phyloP scores from a whole-genome alignment of 169 alveolate genomes.

The Plasmodium falciparum region DNA sequence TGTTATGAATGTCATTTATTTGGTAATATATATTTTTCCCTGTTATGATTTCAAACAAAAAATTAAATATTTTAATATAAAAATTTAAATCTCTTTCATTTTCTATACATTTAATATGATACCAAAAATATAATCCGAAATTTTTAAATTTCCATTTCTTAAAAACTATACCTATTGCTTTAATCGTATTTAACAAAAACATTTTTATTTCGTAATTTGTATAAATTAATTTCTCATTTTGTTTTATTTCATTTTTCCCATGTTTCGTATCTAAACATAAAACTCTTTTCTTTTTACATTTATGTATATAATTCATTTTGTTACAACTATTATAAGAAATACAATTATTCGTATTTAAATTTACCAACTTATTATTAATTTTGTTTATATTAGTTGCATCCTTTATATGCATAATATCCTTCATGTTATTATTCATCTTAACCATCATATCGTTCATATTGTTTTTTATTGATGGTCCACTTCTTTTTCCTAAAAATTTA shows the following conservation, averaged over 20 bases:
- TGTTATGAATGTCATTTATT: constrained; percentile 17
- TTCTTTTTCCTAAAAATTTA: too few species aligned
- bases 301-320: neutral
- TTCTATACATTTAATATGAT: constrained; percentile 62
- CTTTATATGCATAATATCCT: too few species aligned
- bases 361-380: neutral
- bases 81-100: constrained; percentile 25
- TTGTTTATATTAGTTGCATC: neutral
- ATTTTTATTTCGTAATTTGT: constrained; percentile 47
- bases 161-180: constrained; percentile 45
- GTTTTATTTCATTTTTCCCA: neutral
- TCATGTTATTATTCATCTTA: too few species aligned
- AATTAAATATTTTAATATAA: constrained; percentile 38
- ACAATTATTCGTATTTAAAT: neutral
- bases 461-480: too few species aligned
- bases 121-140: constrained; percentile 62
- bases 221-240: constrained; percentile 9
- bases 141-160: constrained; percentile 44
- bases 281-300: neutral
- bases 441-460: too few species aligned
- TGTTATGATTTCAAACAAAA: constrained; percentile 54
- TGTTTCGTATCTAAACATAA: neutral
- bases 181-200: constrained; percentile 45
- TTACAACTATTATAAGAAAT: neutral
- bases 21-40: constrained; percentile 60